phyloP scores from a whole-genome alignment of 345 rosid species.

The Pistacia atlantica region DNA sequence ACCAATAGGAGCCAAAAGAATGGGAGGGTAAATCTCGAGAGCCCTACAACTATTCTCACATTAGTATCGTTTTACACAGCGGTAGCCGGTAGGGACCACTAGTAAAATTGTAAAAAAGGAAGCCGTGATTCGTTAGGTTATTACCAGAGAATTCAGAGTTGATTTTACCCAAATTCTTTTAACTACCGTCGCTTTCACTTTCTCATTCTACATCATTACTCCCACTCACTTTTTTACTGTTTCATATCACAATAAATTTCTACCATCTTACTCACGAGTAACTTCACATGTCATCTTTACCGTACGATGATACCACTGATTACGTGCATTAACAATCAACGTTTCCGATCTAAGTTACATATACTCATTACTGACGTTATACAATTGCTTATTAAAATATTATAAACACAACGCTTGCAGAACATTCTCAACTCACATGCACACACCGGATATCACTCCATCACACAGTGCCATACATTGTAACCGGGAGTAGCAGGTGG shows the following conservation, averaged over 20 bases:
- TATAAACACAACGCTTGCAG: neutral
- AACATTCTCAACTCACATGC: slow-evolving; percentile 54
- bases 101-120: too few species aligned
- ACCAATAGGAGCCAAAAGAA: too few species aligned
- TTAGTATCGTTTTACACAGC: too few species aligned
- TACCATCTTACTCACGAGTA: neutral
- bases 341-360: neutral
- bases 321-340: neutral
- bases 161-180: neutral
- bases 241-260: neutral
- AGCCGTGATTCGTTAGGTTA: too few species aligned
- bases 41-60: too few species aligned
- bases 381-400: neutral
- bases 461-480: slow-evolving; percentile 25
- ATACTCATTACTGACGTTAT: neutral
- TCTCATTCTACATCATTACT: neutral
- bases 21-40: too few species aligned
- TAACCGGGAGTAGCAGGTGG: slow-evolving; percentile 38
- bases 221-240: neutral
- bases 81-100: too few species aligned
- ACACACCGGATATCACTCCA: slow-evolving; percentile 34
- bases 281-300: neutral
- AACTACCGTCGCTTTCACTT: neutral
- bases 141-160: too few species aligned
- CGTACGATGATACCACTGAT: neutral